A percentile compares a stretch with the other conserved stretches of the same genome.
phyloP scores from a whole-genome alignment of 257 asterid genomes.

The Rehmannia glutinosa region DNA sequence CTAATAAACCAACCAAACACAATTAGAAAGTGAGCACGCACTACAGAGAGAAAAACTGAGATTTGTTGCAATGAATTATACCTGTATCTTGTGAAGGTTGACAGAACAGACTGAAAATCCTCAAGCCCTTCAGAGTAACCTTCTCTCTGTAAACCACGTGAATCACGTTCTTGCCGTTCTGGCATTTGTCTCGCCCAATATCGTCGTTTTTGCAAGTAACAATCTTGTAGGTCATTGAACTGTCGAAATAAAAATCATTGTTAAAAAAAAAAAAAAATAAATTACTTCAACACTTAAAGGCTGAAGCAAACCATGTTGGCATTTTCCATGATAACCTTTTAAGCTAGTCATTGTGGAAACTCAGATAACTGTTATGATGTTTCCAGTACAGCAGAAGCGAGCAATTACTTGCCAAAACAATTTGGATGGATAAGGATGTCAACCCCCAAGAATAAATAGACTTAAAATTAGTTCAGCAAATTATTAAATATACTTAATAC shows the following conservation, averaged over 20 bases:
- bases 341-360: neutral
- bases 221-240: conserved; percentile 81
- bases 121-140: conserved; percentile 67
- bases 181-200: conserved; percentile 43
- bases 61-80: conserved; percentile 17
- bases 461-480: neutral
- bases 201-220: conserved; percentile 73
- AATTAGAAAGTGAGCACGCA: conserved; percentile 8
- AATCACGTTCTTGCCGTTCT: conserved; percentile 39
- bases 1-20: conserved; percentile 32
- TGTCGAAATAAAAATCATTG: conserved; percentile 22
- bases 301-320: neutral
- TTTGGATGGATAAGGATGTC: too few relatives aligned
- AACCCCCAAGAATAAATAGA: neutral
- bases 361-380: neutral
- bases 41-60: neutral
- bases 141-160: conserved; percentile 37
- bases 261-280: neutral
- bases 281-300: neutral
- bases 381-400: neutral
- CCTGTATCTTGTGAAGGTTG: conserved; percentile 80
- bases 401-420: too few relatives aligned
- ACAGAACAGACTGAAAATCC: conserved; percentile 69
- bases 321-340: conserved; percentile 10
- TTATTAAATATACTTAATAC: neutral